Conservation (phyloP, 1,284 basidiomycete genomes). For the Singerocomus inundabilis region DNA sequence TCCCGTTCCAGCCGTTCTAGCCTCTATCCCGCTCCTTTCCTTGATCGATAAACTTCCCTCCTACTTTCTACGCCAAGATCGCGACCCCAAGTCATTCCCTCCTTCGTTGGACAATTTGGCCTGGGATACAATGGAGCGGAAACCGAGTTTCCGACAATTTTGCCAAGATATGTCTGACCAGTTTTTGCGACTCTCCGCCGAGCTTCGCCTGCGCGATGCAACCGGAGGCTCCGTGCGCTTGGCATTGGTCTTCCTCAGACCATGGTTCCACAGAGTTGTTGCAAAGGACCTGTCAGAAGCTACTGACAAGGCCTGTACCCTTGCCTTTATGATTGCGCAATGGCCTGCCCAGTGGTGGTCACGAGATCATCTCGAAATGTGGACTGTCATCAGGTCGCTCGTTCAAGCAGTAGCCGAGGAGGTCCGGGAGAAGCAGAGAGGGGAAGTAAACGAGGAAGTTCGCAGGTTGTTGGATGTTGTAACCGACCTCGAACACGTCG, state of each 20-base stretch:
- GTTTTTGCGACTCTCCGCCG: constrained; percentile 53
- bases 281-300: constrained; percentile 50
- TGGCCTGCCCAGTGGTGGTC: constrained; percentile 71
- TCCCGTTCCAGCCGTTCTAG: constrained; percentile 59
- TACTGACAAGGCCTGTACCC: constrained; percentile 45
- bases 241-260: constrained; percentile 60
- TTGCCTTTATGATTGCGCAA: constrained; percentile 59
- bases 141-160: constrained; percentile 63
- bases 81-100: constrained; percentile 33
- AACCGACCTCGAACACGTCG: constrained; percentile 46
- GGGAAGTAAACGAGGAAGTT: constrained; percentile 42
- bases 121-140: constrained; percentile 60
- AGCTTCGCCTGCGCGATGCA: constrained; percentile 58
- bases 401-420: constrained; percentile 62
- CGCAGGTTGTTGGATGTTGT: constrained; percentile 48
- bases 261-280: constrained; percentile 60
- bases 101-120: constrained; percentile 48
- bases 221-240: constrained; percentile 65
- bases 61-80: constrained; percentile 55
- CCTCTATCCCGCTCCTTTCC: constrained; percentile 64
- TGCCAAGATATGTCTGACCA: constrained; percentile 64
- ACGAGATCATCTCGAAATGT: constrained; percentile 57
- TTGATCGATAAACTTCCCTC: constrained; percentile 65
- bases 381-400: constrained; percentile 54
- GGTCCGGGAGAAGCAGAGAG: constrained; percentile 49